Evolutionary conservation across 805 yeast species (phyloP).

Genomic region (Starmerella cellae): DNA sequence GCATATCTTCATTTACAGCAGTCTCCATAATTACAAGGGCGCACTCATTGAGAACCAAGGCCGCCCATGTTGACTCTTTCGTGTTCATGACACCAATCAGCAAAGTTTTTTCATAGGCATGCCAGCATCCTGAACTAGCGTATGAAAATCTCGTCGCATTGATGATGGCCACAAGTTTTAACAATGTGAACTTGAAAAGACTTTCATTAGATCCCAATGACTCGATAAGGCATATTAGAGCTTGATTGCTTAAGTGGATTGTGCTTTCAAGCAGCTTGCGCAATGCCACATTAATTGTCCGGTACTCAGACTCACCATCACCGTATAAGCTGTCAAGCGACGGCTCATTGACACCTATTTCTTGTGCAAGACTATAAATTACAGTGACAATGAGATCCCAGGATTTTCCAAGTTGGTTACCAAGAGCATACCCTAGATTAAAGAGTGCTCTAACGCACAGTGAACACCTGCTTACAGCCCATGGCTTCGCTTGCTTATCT

Average conservation of each 20-base stretch:
- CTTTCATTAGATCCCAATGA: constrained; percentile 27
- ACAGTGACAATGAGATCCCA: constrained; percentile 47
- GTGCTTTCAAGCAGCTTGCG: constrained; percentile 54
- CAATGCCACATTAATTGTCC: constrained; percentile 40
- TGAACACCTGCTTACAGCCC: constrained; percentile 51
- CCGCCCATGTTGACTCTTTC: constrained; percentile 28
- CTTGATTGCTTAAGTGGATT: constrained; percentile 37
- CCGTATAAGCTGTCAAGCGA: constrained; percentile 10
- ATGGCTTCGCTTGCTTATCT: constrained; percentile 4
- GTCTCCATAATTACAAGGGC: constrained; percentile 26
- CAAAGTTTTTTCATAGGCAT: constrained; percentile 34
- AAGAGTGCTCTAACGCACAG: constrained; percentile 65
- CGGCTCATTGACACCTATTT: background rate
- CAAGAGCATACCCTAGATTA: constrained; percentile 69
- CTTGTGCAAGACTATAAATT: constrained; percentile 11
- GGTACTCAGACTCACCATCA: constrained; percentile 22
- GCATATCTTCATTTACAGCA: constrained; percentile 10
- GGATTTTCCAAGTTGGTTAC: constrained; percentile 49
- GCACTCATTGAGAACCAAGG: constrained; percentile 39
- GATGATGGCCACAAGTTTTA: constrained; percentile 40
- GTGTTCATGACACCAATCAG: constrained; percentile 26
- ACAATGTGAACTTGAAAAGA: constrained; percentile 25
- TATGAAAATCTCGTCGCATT: constrained; percentile 38
- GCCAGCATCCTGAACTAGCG: constrained; percentile 34
- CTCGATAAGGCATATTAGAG: constrained; percentile 38